phyloP scores from a whole-genome alignment of 164 flowering plant genomes.

The Brasenia schreberi region DNA sequence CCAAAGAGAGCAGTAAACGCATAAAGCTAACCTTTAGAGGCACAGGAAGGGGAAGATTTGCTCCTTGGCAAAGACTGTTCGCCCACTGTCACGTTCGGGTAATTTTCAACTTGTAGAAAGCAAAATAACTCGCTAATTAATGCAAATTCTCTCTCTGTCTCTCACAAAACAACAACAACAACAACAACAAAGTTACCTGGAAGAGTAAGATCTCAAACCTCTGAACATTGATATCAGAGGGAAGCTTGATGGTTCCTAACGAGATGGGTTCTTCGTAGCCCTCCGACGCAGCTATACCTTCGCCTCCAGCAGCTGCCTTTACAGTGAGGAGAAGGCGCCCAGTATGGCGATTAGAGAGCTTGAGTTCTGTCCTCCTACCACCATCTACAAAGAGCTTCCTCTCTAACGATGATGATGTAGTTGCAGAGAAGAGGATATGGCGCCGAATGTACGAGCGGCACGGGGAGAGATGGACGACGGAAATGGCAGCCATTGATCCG shows the following conservation, averaged over 20 bases:
- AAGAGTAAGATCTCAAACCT: constrained; percentile 64
- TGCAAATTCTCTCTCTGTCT: neutral
- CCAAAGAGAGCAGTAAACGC: neutral
- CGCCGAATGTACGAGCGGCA: too few relatives aligned
- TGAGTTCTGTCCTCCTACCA: too few relatives aligned
- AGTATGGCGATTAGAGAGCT: too few relatives aligned
- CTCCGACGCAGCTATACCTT: constrained; percentile 11
- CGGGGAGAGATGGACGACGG: too few relatives aligned
- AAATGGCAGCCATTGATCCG: too few relatives aligned
- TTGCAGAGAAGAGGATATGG: too few relatives aligned
- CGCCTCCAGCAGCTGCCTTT: neutral
- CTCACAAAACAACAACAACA: neutral
- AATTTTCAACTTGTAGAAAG: too few relatives aligned
- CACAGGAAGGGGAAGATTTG: constrained; percentile 65
- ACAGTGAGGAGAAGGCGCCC: too few relatives aligned
- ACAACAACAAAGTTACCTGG: constrained; percentile 29
- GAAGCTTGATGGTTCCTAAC: constrained; percentile 75
- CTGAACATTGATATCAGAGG: constrained; percentile 33
- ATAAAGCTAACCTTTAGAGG: constrained; percentile 54
- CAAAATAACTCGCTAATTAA: neutral
- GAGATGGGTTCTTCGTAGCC: constrained; percentile 54
- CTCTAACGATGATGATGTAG: too few relatives aligned
- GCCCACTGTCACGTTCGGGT: constrained; percentile 49
- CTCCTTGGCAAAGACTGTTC: constrained; percentile 84
- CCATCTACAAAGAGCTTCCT: too few relatives aligned